phyloP scores from a whole-genome alignment of 2,329 filamentous ascomycete species.

The Talaromyces atroroseus region DNA sequence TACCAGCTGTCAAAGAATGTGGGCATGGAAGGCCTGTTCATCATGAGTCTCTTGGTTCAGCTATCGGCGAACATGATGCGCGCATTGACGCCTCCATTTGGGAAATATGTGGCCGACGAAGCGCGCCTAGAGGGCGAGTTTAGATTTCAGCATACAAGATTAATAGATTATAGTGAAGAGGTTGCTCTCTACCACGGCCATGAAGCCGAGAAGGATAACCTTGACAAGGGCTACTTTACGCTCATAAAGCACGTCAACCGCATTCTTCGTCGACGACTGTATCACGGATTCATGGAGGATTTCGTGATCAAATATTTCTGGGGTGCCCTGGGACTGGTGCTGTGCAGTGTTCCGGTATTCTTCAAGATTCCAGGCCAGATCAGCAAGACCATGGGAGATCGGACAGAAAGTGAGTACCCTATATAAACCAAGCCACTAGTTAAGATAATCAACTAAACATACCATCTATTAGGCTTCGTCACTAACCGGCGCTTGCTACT shows the following conservation, averaged over 20 bases:
- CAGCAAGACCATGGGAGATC: constrained; percentile 46
- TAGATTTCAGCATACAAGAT: constrained; percentile 83
- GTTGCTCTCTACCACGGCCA: constrained; percentile 88
- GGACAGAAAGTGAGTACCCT: constrained; percentile 51
- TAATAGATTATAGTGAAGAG: constrained; percentile 96
- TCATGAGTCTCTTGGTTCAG: constrained; percentile 92
- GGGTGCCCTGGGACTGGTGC: constrained; percentile 83
- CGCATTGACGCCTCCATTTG: constrained; percentile 88
- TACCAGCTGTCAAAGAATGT: constrained; percentile 89
- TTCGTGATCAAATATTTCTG: constrained; percentile 99
- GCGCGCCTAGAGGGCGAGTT: constrained; percentile 93
- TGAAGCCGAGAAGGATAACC: constrained; percentile 87
- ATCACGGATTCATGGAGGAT: constrained; percentile 99
- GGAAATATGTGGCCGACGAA: constrained; percentile 95
- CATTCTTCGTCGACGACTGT: constrained; percentile 81
- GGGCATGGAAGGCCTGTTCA: constrained; percentile 90
- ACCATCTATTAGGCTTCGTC: constrained; percentile 60
- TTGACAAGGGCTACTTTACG: constrained; percentile 98
- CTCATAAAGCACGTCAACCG: constrained; percentile 98
- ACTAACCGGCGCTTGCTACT: constrained; percentile 90
- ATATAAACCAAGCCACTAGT: not conserved
- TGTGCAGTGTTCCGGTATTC: constrained; percentile 94
- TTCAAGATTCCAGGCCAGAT: constrained; percentile 76
- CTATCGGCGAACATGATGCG: constrained; percentile 90
- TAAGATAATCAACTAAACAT: constrained; percentile 10